Conservation (phyloP, 2,329 filamentous ascomycete species). For the Botryosphaeria agaves region DNA sequence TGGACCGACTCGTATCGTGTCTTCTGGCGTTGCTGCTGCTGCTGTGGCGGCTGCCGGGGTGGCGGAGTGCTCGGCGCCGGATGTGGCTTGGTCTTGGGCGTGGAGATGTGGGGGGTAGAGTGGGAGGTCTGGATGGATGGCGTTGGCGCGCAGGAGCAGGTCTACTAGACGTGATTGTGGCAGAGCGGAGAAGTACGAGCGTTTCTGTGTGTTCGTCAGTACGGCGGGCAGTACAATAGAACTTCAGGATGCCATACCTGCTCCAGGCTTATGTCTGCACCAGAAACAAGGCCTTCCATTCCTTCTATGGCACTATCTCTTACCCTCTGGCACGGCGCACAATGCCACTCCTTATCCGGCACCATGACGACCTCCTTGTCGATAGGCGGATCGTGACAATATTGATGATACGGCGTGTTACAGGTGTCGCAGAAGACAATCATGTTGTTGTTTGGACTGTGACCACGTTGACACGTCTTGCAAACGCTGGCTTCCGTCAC, state of each 20-base stretch:
- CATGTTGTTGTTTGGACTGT: constrained; percentile 55
- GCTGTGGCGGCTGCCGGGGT: constrained; percentile 5
- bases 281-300: constrained; percentile 21
- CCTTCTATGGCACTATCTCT: constrained; percentile 25
- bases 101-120: constrained; percentile 35
- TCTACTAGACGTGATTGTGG: constrained; percentile 44
- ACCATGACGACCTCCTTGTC: constrained; percentile 50
- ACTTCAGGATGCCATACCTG: no score
- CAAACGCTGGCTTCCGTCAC: constrained; percentile 45
- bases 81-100: constrained; percentile 2
- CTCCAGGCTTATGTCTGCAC: constrained; percentile 20
- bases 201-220: constrained; percentile 31
- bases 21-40: no score
- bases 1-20: no score
- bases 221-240: background rate
- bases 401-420: constrained; percentile 64
- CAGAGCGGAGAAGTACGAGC: constrained; percentile 43
- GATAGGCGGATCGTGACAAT: constrained; percentile 63
- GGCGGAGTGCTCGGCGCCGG: background rate
- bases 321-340: constrained; percentile 40
- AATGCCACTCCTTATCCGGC: constrained; percentile 54
- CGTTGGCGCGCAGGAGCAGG: constrained; percentile 44
- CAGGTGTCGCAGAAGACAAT: constrained; percentile 80
- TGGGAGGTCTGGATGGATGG: constrained; percentile 45
- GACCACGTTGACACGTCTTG: constrained; percentile 53